A percentile compares a stretch with the other conserved stretches of the same genome.
These are phyloP conservation scores for Euphorbia neoarborescens DNA, from an alignment of 441 rosid genomes.

Conservation along the genomic window DNA sequence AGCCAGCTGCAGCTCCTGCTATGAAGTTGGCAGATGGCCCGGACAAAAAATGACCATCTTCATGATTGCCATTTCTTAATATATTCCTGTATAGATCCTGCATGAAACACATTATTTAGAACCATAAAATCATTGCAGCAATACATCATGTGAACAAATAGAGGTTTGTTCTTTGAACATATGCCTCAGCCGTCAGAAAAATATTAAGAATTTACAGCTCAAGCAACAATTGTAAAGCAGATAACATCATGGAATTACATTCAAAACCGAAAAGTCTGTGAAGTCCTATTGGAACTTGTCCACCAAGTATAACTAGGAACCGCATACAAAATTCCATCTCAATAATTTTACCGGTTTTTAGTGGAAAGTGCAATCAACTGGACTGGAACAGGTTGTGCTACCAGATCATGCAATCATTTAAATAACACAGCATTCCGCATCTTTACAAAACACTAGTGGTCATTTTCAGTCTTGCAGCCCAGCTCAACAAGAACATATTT, in stretches of 20 bases:
- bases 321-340: background rate
- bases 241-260: background rate
- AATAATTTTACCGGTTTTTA: background rate
- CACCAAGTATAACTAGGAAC: background rate
- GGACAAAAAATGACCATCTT: conserved; percentile 38
- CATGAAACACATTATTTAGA: conserved; percentile 9
- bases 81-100: conserved; percentile 76
- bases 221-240: background rate
- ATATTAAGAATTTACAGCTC: background rate
- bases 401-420: conserved; percentile 1
- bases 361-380: conserved; percentile 1
- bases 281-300: background rate
- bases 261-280: background rate
- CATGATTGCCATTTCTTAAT: conserved; percentile 45
- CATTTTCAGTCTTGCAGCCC: background rate
- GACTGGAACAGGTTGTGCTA: background rate
- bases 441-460: background rate
- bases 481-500: background rate
- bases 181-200: background rate
- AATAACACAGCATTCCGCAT: background rate
- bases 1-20: conserved; percentile 89
- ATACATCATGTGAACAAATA: background rate
- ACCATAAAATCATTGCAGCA: conserved; percentile 10
- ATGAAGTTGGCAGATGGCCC: conserved; percentile 74
- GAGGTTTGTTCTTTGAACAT: conserved; percentile 1